Percentiles rank a stretch among this genome's conserved stretches.
Conservation (phyloP, 2,329 filamentous ascomycete species). For the Beauveria rudraprayagi region DNA sequence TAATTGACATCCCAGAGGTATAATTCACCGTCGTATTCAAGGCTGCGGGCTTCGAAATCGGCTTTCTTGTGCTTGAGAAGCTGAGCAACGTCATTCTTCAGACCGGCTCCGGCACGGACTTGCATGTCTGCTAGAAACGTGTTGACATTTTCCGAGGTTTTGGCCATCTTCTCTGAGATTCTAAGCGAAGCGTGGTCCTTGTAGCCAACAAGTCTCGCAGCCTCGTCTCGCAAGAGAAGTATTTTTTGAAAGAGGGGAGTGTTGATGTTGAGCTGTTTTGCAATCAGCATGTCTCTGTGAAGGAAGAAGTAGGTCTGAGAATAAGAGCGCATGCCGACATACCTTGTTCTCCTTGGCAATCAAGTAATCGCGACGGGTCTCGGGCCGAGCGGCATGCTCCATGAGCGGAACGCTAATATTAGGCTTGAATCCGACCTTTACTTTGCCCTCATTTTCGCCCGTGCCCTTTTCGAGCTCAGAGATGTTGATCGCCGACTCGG, state of each 20-base stretch:
- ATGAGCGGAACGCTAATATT: slow-evolving; percentile 70
- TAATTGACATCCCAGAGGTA: slow-evolving; percentile 78
- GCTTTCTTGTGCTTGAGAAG: slow-evolving; percentile 68
- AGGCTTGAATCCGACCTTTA: slow-evolving; percentile 76
- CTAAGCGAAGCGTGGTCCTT: slow-evolving; percentile 66
- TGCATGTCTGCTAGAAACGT: slow-evolving; percentile 66
- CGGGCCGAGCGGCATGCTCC: slow-evolving; percentile 66
- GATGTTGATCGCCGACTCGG: slow-evolving; percentile 58
- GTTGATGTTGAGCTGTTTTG: slow-evolving; percentile 56
- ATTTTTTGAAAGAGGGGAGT: slow-evolving; percentile 67
- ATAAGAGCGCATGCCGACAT: slow-evolving; percentile 8
- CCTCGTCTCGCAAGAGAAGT: slow-evolving; percentile 67
- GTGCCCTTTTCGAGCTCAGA: slow-evolving; percentile 62
- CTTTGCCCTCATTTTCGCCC: slow-evolving; percentile 62
- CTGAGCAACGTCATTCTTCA: slow-evolving; percentile 59
- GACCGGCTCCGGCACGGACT: slow-evolving; percentile 57
- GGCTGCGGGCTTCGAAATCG: slow-evolving; percentile 53
- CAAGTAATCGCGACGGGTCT: slow-evolving; percentile 61
- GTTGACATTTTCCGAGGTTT: slow-evolving; percentile 62
- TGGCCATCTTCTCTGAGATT: slow-evolving; percentile 82
- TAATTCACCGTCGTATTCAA: slow-evolving; percentile 59
- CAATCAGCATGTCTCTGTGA: not conserved
- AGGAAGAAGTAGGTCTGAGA: too few species aligned
- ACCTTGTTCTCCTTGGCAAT: slow-evolving; percentile 74
- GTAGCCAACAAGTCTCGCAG: slow-evolving; percentile 69